These are phyloP conservation scores for Xylaria polymorpha DNA, from an alignment of 2,329 filamentous ascomycete genomes.

Conservation along the genomic window DNA sequence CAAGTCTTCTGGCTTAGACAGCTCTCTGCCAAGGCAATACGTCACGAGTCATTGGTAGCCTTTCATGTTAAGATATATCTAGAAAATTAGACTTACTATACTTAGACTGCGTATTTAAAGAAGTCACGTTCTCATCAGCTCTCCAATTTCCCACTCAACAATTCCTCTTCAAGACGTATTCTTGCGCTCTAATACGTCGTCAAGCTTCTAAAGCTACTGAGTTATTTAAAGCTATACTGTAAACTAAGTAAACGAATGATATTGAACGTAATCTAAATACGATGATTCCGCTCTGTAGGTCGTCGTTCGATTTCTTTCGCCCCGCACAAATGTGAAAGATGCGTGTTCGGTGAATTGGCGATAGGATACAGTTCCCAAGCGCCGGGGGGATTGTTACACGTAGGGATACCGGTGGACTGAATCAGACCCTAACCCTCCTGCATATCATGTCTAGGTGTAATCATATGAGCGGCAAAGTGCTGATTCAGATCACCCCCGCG, in stretches of 20 bases:
- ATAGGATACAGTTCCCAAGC: not conserved
- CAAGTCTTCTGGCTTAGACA: constrained; percentile 47
- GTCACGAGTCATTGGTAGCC: not conserved
- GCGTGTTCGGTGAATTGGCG: not conserved
- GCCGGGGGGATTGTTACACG: too few species aligned
- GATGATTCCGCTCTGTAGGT: not conserved
- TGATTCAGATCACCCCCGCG: too few species aligned
- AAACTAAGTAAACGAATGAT: too few species aligned
- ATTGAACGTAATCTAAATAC: too few species aligned
- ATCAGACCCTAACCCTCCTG: too few species aligned
- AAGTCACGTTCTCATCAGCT: not conserved
- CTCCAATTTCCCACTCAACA: not conserved
- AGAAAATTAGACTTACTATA: not conserved
- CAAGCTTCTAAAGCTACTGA: too few species aligned
- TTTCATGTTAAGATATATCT: not conserved
- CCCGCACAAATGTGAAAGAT: not conserved
- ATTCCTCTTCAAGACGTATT: not conserved
- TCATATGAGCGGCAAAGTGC: too few species aligned
- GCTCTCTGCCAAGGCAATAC: too few species aligned
- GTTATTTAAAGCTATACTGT: too few species aligned
- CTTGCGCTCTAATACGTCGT: too few species aligned
- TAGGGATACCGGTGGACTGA: too few species aligned
- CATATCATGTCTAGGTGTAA: too few species aligned
- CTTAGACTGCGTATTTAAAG: not conserved
- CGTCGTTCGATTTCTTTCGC: not conserved